These are phyloP conservation scores for Apophysomyces elegans DNA, from an alignment of 371 early-diverging fungal species.

Conservation along the genomic window DNA sequence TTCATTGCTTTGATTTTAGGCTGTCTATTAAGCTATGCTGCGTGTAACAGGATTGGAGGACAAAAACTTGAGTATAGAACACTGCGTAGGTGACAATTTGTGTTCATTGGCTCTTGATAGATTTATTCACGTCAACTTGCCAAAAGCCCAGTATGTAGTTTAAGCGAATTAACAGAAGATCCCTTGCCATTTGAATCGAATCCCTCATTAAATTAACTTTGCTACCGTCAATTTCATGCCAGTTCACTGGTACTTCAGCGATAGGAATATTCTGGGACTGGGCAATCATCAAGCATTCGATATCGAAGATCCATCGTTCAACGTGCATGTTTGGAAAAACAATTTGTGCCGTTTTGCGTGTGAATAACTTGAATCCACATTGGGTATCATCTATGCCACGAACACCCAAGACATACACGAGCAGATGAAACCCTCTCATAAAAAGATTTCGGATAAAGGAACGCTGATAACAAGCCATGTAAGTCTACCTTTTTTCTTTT, in stretches of 20 bases:
- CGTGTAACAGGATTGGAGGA: too few relatives aligned
- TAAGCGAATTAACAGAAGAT: constrained; percentile 84
- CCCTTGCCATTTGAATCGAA: constrained; percentile 88
- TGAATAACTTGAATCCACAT: constrained; percentile 96
- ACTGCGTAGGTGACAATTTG: too few relatives aligned
- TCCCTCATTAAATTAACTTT: constrained; percentile 89
- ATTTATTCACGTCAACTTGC: constrained; percentile 41
- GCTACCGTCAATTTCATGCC: constrained; percentile 96
- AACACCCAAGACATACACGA: constrained; percentile 84
- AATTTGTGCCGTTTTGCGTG: constrained; percentile 74
- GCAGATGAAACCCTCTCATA: constrained; percentile 90
- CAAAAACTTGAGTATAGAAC: too few relatives aligned
- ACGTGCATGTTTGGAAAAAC: constrained; percentile 93
- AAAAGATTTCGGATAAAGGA: constrained; percentile 89
- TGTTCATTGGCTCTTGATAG: too few relatives aligned
- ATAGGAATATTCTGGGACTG: constrained; percentile 72
- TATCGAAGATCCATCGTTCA: constrained; percentile 96
- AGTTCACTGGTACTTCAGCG: constrained; percentile 87
- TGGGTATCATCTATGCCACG: constrained; percentile 91
- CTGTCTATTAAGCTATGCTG: too few relatives aligned
- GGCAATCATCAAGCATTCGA: constrained; percentile 90
- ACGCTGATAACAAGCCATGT: constrained; percentile 56
- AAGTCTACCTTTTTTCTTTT: not conserved
- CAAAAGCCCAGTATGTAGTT: constrained; percentile 88
- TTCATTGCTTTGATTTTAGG: too few relatives aligned